Percentiles rank a stretch among this genome's conserved stretches.
phyloP scores from a whole-genome alignment of 805 yeast genomes.

The Candida stauntonica region DNA sequence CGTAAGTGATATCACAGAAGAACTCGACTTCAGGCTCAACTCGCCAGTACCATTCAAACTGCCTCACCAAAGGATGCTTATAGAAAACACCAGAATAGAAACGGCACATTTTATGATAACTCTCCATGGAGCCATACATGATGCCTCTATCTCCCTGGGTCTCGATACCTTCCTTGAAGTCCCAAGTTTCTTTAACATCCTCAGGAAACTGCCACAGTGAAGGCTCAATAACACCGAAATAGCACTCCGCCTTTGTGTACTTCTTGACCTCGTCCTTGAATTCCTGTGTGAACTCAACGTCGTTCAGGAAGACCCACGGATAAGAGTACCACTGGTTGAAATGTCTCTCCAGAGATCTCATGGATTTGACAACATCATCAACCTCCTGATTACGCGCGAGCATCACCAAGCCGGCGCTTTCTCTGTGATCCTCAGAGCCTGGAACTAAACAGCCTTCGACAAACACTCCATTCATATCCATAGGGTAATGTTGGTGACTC shows the following conservation, averaged over 20 bases:
- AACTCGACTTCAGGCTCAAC: constrained; percentile 92
- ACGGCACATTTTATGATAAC: constrained; percentile 96
- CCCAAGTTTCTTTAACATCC: constrained; percentile 17
- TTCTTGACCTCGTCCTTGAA: constrained; percentile 51
- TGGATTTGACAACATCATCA: constrained; percentile 68
- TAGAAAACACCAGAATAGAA: constrained; percentile 81
- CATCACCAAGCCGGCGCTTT: constrained; percentile 82
- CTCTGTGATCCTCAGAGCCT: constrained; percentile 33
- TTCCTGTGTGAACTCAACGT: constrained; percentile 63
- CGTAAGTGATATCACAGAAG: constrained; percentile 87
- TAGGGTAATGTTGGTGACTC: constrained; percentile 5
- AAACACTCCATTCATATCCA: constrained; percentile 42
- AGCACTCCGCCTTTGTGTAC: constrained; percentile 55
- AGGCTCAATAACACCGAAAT: constrained; percentile 63
- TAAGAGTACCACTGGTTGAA: constrained; percentile 93
- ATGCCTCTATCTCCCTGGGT: constrained; percentile 80
- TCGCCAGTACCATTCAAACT: constrained; percentile 92
- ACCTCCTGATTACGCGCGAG: constrained; percentile 78
- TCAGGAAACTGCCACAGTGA: constrained; percentile 69
- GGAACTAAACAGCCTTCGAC: constrained; percentile 48
- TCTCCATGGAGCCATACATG: constrained; percentile 75
- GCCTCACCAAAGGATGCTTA: constrained; percentile 66
- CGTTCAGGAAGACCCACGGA: constrained; percentile 88
- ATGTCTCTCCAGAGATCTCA: constrained; percentile 74
- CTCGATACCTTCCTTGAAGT: constrained; percentile 52